Base-by-base conservation (phyloP, 2,329 filamentous ascomycete species). In the Bipolaris cookei region DNA sequence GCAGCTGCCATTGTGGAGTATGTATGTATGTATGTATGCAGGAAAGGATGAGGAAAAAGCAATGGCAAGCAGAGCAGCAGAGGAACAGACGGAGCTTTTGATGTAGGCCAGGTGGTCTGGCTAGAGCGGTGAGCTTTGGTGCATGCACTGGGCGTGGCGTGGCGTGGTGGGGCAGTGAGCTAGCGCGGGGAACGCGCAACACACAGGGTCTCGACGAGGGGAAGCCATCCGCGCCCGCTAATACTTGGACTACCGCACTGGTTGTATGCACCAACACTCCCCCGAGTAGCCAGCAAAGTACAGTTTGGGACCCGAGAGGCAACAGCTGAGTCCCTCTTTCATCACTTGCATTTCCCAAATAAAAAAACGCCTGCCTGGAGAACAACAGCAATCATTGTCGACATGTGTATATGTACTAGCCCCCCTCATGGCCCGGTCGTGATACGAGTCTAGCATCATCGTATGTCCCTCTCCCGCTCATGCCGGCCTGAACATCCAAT, bases 1-100 rank as follows among this genome's bases (percentile, higher is more conserved):
- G 69, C 60, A 52, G 66, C 61, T 39, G 73, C 67, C 68, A 73
- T 76, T 59, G 62, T 66, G 55, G 7, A 13, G 10, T 11, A n/a
- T 44, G n/a, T 30, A 11, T 16, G 25, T 16, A 42, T 16, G 28
- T 14, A 18, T 35, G 30, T 42, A 38, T 23, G 41, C 34, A 42
- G 38, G n/a, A 21, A 6, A 7, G 16, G 25, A 30, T 44, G 28
- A 16, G 2, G 25, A 34, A 45, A 30, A 20, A 30, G 16, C 18
- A 47, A 20, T 18, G 1, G 14, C 11, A 6, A 41, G n/a, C 28
- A 20, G 16, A 6, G 16, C 5, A 48, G 37, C 20, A 38, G 51
- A 48, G 43, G 39, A 44, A 21, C 21, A 42, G 28, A 37, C 18
- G 41, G 38, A 28, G 50, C 45, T 48, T 50, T 54, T 53, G 37